Percentiles rank a stretch among this genome's conserved stretches.
Evolutionary conservation across 495 filamentous ascomycete genomes (phyloP).

Genomic region (Parmelia sp.): DNA sequence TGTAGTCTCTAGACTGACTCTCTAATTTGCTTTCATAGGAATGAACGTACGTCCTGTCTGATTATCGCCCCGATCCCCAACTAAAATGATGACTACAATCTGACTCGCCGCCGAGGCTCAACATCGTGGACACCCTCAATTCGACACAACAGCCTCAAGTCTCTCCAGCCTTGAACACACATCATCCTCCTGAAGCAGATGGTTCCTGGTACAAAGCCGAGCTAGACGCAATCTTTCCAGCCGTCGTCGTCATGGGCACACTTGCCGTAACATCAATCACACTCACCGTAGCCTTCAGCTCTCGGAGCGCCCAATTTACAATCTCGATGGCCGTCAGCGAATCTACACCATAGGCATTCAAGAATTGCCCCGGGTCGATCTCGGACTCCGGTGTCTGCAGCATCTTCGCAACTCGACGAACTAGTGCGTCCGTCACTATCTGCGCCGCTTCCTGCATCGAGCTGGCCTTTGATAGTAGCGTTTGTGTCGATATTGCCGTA

Average conservation of each 20-base stretch:
- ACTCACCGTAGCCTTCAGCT: constrained; percentile 29
- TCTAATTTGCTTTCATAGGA: no score
- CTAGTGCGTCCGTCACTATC: constrained; percentile 19
- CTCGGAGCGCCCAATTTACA: constrained; percentile 35
- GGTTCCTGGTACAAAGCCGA: constrained; percentile 12
- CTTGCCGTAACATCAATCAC: constrained; percentile 35
- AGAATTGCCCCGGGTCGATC: constrained; percentile 27
- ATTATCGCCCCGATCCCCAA: no score
- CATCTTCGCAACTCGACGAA: constrained; percentile 17
- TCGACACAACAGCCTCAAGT: neutral
- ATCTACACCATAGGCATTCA: constrained; percentile 35
- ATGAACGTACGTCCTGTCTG: no score
- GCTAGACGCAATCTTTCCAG: constrained; percentile 14
- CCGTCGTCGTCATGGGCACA: constrained; percentile 14
- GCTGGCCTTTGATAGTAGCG: constrained; percentile 13
- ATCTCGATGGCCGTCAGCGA: constrained; percentile 37
- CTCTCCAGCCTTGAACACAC: constrained; percentile 33
- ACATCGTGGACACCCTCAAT: no score
- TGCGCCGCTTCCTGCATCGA: constrained; percentile 18
- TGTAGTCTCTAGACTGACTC: no score
- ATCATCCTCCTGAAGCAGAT: constrained; percentile 13
- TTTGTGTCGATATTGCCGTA: constrained; percentile 12
- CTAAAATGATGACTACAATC: no score
- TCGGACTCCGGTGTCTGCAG: constrained; percentile 31
- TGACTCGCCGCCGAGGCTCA: no score